A percentile compares a stretch with the other conserved stretches of the same genome.
Conservation (phyloP, 352 stramenopile species). For the Phytopythium cucurbitacearum region DNA sequence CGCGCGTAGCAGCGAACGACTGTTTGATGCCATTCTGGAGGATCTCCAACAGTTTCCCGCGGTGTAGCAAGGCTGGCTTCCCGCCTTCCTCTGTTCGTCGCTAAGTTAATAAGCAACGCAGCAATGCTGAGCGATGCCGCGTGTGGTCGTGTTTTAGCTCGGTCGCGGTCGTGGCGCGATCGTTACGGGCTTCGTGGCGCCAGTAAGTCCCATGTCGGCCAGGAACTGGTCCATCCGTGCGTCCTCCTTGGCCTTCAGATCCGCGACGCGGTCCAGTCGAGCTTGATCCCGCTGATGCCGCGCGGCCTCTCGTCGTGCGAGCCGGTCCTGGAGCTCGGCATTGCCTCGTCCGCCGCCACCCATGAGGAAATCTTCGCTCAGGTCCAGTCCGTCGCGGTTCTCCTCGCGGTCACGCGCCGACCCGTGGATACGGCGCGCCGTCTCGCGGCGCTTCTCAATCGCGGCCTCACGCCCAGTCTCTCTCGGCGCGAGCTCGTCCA, state of each 20-base stretch:
- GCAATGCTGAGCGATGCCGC: too few species aligned
- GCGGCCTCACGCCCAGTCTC: conserved; percentile 57
- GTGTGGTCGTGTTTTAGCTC: background rate
- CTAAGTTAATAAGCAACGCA: too few species aligned
- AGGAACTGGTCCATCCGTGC: conserved; percentile 79
- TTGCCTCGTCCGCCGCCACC: conserved; percentile 14
- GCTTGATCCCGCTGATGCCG: conserved; percentile 36
- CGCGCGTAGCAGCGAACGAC: background rate
- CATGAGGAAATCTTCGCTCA: conserved; percentile 70
- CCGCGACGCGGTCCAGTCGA: conserved; percentile 30
- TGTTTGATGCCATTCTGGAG: background rate
- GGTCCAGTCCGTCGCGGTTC: conserved; percentile 56
- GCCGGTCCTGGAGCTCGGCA: conserved; percentile 34
- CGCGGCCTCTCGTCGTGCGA: conserved; percentile 30
- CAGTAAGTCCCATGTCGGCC: conserved; percentile 54
- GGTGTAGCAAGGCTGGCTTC: too few species aligned
- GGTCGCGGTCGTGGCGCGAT: conserved; percentile 36
- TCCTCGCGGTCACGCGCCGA: conserved; percentile 58
- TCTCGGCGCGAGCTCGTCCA: conserved; percentile 62
- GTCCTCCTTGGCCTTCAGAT: conserved; percentile 56
- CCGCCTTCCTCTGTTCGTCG: too few species aligned
- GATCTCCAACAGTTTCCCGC: background rate
- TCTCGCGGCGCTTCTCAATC: conserved; percentile 53
- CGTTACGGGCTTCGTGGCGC: conserved; percentile 37
- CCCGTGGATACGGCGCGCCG: conserved; percentile 43